A percentile compares a stretch with the other conserved stretches of the same genome.
Evolutionary conservation across 148 eudicot genomes (phyloP).

Genomic region (Nepenthes gracilis): DNA sequence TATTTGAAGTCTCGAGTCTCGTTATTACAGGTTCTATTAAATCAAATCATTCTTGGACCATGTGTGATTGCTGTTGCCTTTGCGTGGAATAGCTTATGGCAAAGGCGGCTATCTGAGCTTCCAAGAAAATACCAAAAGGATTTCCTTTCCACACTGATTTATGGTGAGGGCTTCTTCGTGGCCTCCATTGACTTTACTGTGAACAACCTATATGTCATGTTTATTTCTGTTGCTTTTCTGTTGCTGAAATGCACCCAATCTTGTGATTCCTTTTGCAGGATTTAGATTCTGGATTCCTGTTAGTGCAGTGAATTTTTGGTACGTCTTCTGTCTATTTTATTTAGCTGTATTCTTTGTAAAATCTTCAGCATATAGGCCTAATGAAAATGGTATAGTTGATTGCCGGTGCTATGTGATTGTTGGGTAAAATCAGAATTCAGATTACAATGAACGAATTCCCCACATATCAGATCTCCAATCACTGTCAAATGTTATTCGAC

Average conservation of each 20-base stretch:
- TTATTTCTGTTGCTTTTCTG: background rate
- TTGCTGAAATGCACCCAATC: background rate
- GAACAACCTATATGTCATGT: background rate
- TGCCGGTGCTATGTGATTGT: too few species aligned
- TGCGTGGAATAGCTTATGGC: slow-evolving; percentile 96
- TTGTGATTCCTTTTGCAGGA: slow-evolving; percentile 35
- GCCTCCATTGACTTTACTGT: background rate
- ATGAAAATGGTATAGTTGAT: background rate
- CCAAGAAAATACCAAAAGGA: slow-evolving; percentile 77
- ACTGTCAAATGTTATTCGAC: too few species aligned
- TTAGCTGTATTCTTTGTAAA: background rate
- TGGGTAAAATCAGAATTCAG: too few species aligned
- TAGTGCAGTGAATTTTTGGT: slow-evolving; percentile 81
- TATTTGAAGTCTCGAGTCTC: background rate
- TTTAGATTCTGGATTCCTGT: slow-evolving; percentile 96
- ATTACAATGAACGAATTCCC: too few species aligned
- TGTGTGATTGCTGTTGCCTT: slow-evolving; percentile 80
- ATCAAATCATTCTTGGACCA: slow-evolving; percentile 89
- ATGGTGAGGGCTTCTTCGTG: slow-evolving; percentile 32
- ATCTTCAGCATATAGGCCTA: background rate
- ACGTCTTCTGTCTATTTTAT: slow-evolving; percentile 18
- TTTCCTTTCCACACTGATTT: slow-evolving; percentile 60
- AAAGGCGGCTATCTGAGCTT: slow-evolving; percentile 73
- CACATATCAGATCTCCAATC: too few species aligned
- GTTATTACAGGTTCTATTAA: slow-evolving; percentile 55